Evolutionary conservation across 495 filamentous ascomycete genomes (phyloP), one percentile per base, ranked within the genome.

Genomic region (Aspergillus avenaceus): DNA sequence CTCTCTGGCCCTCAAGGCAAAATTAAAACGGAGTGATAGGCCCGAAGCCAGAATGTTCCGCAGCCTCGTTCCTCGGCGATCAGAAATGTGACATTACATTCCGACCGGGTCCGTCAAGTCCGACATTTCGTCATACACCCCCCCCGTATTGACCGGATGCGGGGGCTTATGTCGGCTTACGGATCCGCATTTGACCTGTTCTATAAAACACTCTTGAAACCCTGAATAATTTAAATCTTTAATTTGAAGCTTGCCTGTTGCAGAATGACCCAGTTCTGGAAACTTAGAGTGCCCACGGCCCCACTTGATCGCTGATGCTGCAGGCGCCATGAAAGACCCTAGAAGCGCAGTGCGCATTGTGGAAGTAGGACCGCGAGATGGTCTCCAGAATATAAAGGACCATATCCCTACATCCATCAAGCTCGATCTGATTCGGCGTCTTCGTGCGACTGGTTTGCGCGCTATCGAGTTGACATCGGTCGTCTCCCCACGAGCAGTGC

Each of bases 361-460:
- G 34, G 73, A 77, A 62, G 74, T 77, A 41, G 72, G 73, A 0
- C 73, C 74, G 16, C 66, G 74, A 9, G 73, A 75, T 47, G 73
- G 73, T 16, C 60, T 75, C 1, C 73, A 77, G 28, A 77, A 73
- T 28, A 74, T 73, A 29, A 46, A 42, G 16, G 43, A 62, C 0
- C 19, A 53, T 4, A 56, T 77, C n/a, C 60, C 71, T 0, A 75
- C 72, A 0, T 23, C 52, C 0, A 61, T 54, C 0, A 77, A 77
- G 23, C 38, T 74, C 38, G 65, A 72, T 26, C 43, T 77, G 3
- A 75, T 77, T 24, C 51, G 50, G 0, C 56, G 66, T 7, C 60
- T 75, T 3, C 40, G 54, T 2, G 19, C 41, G 2, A 55, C 65
- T 0, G 73, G 70, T 5, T 50, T 75, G 4, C 48, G 31, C 2